phyloP scores from a whole-genome alignment of 148 eudicot species.

The Cornus kousa region DNA sequence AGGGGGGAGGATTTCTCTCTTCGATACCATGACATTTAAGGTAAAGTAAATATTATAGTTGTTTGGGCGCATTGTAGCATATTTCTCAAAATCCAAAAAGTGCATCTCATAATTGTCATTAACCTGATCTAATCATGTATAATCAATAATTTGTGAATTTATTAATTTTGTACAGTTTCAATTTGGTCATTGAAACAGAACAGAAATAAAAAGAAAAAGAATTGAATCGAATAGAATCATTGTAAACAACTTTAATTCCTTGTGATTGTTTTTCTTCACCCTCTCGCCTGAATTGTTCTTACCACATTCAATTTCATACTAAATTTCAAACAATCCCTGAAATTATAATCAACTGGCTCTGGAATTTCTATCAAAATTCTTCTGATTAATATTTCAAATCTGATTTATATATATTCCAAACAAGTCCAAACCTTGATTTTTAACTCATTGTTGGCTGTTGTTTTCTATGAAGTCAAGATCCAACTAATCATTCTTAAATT shows the following conservation, averaged over 20 bases:
- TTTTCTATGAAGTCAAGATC: background rate
- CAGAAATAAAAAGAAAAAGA: too few species aligned
- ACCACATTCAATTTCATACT: background rate
- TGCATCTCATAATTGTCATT: background rate
- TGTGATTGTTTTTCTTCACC: background rate
- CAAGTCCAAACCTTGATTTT: background rate
- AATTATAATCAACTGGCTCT: background rate
- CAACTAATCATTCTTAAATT: background rate
- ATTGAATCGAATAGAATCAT: too few species aligned
- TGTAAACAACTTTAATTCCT: too few species aligned
- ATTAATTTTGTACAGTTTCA: background rate
- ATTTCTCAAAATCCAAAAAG: background rate
- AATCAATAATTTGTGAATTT: background rate
- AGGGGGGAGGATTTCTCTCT: slow-evolving; percentile 46
- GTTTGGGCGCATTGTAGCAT: background rate
- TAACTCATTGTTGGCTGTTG: background rate
- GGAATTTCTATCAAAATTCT: background rate
- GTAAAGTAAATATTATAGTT: slow-evolving; percentile 17
- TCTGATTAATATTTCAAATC: background rate
- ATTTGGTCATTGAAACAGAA: too few species aligned
- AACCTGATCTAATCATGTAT: background rate
- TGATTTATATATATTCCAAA: background rate
- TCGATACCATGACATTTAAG: slow-evolving; percentile 50
- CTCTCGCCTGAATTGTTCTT: background rate
- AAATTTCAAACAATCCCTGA: background rate